phyloP scores from a whole-genome alignment of 768 basidiomycete species.

The Suillus bovinus region DNA sequence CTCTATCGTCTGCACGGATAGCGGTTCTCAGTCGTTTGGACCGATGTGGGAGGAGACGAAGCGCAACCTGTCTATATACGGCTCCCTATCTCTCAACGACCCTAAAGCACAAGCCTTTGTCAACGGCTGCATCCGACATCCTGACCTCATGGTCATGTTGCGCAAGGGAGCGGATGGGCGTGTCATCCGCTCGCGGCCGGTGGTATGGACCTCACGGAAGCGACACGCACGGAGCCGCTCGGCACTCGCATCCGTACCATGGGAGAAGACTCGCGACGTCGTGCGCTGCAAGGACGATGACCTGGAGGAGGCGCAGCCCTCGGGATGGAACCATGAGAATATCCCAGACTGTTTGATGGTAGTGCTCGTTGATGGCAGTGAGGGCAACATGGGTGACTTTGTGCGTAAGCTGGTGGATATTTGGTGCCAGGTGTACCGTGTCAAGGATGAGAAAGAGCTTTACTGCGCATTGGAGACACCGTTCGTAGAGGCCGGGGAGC shows the following conservation, averaged over 20 bases:
- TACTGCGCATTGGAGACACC: conserved; percentile 20
- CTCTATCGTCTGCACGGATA: conserved; percentile 20
- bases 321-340: conserved; percentile 14
- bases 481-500: conserved; percentile 26
- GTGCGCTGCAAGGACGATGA: conserved; percentile 21
- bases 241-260: conserved; percentile 23
- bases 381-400: conserved; percentile 32
- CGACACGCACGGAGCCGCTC: conserved; percentile 29
- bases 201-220: conserved; percentile 30
- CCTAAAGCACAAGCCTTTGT: conserved; percentile 30
- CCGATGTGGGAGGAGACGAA: conserved; percentile 32
- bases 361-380: conserved; percentile 27
- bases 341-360: conserved; percentile 33
- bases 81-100: conserved; percentile 28
- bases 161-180: conserved; percentile 30
- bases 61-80: conserved; percentile 27
- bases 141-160: conserved; percentile 32
- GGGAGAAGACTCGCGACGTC: conserved; percentile 24
- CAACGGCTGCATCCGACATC: conserved; percentile 31
- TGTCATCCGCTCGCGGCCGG: conserved; percentile 25
- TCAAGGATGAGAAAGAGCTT: conserved; percentile 21
- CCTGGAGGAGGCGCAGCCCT: conserved; percentile 27
- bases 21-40: conserved; percentile 5
- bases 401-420: conserved; percentile 26
- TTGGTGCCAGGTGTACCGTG: conserved; percentile 30